Percentiles rank a stretch among this genome's conserved stretches.
Evolutionary conservation across 352 stramenopile species (phyloP).

Genomic region (Globisporangium paddicum): DNA sequence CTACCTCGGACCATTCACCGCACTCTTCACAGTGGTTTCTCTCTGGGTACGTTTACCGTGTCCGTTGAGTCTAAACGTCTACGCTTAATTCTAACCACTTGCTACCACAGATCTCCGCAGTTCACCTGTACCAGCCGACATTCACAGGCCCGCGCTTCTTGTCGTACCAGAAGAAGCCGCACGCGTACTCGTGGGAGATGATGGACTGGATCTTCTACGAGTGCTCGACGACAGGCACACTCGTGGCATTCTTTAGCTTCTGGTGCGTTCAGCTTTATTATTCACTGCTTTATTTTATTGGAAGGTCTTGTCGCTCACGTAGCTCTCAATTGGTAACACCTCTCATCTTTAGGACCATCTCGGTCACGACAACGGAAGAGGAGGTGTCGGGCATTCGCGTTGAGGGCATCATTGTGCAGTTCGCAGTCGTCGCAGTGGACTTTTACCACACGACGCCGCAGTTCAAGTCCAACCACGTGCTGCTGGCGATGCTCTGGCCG

Average conservation of each 20-base stretch:
- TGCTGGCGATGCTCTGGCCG: conserved; percentile 52
- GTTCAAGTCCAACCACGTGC: conserved; percentile 60
- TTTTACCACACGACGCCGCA: conserved; percentile 59
- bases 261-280: conserved; percentile 26
- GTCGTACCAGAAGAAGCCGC: conserved; percentile 43
- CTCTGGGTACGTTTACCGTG: conserved; percentile 36
- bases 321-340: neutral
- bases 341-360: conserved; percentile 25
- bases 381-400: conserved; percentile 24
- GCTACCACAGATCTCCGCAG: conserved; percentile 27
- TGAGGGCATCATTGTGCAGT: conserved; percentile 34
- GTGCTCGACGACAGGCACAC: conserved; percentile 35
- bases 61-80: neutral
- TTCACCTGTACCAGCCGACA: conserved; percentile 53
- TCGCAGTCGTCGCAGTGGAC: conserved; percentile 41
- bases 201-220: conserved; percentile 67
- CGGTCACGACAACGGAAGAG: conserved; percentile 31
- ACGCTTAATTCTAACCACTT: neutral
- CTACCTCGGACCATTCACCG: conserved; percentile 33
- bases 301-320: no score
- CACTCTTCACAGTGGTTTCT: conserved; percentile 43
- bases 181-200: conserved; percentile 57
- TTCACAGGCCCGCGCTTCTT: conserved; percentile 56
- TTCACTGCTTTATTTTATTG: neutral
- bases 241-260: conserved; percentile 47